Conservation (phyloP, 1,139 yeast genomes). For the Sugiyamaella grinbergsii region DNA sequence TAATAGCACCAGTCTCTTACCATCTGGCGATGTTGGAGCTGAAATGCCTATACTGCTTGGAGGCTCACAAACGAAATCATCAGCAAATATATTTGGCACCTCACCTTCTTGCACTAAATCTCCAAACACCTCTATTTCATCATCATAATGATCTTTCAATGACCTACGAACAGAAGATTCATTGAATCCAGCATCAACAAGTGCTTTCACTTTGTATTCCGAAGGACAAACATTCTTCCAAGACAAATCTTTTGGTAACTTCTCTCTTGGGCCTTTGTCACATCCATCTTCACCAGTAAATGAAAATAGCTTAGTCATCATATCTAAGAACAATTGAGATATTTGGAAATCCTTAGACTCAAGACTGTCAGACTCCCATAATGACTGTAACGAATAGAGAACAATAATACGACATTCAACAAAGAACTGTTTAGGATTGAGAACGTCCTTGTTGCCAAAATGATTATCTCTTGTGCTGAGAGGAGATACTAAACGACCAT, state of each 20-base stretch:
- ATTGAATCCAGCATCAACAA: slow-evolving; percentile 51
- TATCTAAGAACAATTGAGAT: slow-evolving; percentile 30
- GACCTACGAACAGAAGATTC: slow-evolving; percentile 46
- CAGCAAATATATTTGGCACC: slow-evolving; percentile 8
- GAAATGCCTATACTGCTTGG: slow-evolving; percentile 24
- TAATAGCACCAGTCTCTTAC: slow-evolving; percentile 40
- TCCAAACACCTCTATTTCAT: slow-evolving; percentile 19
- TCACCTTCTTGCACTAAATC: background rate
- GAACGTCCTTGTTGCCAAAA: slow-evolving; percentile 34
- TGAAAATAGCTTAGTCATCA: slow-evolving; percentile 32
- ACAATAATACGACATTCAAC: slow-evolving; percentile 39
- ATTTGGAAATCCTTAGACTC: slow-evolving; percentile 31
- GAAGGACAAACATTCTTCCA: slow-evolving; percentile 57
- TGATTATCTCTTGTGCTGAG: slow-evolving; percentile 36
- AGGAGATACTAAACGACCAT: slow-evolving; percentile 27
- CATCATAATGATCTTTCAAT: slow-evolving; percentile 27
- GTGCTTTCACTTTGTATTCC: slow-evolving; percentile 51
- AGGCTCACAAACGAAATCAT: background rate
- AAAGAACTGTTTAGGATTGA: slow-evolving; percentile 39
- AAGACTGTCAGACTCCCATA: slow-evolving; percentile 39
- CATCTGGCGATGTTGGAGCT: slow-evolving; percentile 36
- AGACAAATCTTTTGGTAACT: slow-evolving; percentile 32
- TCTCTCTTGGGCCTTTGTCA: slow-evolving; percentile 21
- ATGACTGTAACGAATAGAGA: slow-evolving; percentile 26
- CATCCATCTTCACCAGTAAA: slow-evolving; percentile 31